These are phyloP conservation scores for Elaeis guineensis DNA, from an alignment of 176 grass and related monocot species.

Conservation along the genomic window DNA sequence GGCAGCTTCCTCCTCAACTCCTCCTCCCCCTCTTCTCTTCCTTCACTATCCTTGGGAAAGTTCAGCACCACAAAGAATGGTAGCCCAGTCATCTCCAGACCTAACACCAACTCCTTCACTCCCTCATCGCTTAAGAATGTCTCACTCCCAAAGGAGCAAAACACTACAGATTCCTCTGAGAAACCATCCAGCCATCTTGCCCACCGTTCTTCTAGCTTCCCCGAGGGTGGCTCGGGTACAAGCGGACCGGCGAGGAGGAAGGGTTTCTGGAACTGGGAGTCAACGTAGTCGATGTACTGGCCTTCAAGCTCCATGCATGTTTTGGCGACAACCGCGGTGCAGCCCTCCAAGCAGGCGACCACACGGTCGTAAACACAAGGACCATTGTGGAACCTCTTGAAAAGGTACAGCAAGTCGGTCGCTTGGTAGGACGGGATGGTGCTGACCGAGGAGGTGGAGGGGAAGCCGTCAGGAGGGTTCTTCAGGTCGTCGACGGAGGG, in stretches of 20 bases:
- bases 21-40: neutral
- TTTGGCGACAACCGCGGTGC: constrained; percentile 22
- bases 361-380: constrained; percentile 20
- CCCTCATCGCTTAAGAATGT: constrained; percentile 16
- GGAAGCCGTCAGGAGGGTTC: constrained; percentile 23
- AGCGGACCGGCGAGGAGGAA: constrained; percentile 24
- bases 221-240: constrained; percentile 26
- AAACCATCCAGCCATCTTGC: constrained; percentile 28
- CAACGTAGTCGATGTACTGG: constrained; percentile 22
- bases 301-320: constrained; percentile 42
- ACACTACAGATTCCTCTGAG: constrained; percentile 24
- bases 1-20: neutral
- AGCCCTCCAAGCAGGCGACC: neutral
- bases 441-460: constrained; percentile 15
- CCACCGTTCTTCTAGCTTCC: constrained; percentile 27
- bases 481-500: constrained; percentile 5
- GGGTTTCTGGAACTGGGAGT: constrained; percentile 7
- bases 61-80: constrained; percentile 45
- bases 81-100: constrained; percentile 26
- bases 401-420: constrained; percentile 27
- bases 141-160: constrained; percentile 50
- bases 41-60: neutral
- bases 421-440: constrained; percentile 27
- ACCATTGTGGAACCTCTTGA: constrained; percentile 12
- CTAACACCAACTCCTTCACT: constrained; percentile 37